Conservation (phyloP, 176 grass and related monocot species). For the Poa pratensis region DNA sequence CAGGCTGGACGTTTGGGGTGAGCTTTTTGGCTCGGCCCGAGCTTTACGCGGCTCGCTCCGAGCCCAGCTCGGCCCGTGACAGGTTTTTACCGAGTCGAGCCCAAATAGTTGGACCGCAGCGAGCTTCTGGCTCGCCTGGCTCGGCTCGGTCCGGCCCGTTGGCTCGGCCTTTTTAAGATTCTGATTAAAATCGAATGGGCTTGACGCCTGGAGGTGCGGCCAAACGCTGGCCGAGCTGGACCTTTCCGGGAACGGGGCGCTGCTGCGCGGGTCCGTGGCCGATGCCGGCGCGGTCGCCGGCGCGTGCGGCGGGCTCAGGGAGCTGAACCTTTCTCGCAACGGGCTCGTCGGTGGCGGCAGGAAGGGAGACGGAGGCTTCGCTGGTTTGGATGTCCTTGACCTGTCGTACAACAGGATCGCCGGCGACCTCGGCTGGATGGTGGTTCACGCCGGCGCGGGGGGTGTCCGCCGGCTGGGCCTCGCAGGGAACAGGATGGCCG, state of each 20-base stretch:
- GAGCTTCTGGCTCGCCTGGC: no score
- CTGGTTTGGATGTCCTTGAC: constrained; percentile 52
- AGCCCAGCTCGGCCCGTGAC: no score
- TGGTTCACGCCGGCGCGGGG: constrained; percentile 7
- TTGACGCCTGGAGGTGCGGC: background rate
- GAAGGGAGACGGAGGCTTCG: background rate
- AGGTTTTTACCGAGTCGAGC: no score
- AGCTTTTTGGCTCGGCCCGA: no score
- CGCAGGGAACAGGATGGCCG: constrained; percentile 43
- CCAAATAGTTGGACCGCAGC: no score
- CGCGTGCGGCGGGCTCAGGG: constrained; percentile 45
- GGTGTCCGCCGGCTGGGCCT: constrained; percentile 50
- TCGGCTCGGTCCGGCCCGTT: no score
- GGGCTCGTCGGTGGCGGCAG: background rate
- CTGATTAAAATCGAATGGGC: no score
- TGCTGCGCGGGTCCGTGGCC: constrained; percentile 38
- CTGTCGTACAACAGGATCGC: constrained; percentile 54
- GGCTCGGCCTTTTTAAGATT: no score
- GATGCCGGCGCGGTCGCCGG: constrained; percentile 38
- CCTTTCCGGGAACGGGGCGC: constrained; percentile 47
- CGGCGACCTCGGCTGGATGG: constrained; percentile 34
- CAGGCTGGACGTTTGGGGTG: no score
- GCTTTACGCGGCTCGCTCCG: no score
- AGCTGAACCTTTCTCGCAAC: constrained; percentile 61
- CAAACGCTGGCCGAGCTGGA: constrained; percentile 41